Percentiles rank a stretch among this genome's conserved stretches.
Conservation (phyloP, 768 basidiomycete species). For the Pilatotrama ljubarskyi region DNA sequence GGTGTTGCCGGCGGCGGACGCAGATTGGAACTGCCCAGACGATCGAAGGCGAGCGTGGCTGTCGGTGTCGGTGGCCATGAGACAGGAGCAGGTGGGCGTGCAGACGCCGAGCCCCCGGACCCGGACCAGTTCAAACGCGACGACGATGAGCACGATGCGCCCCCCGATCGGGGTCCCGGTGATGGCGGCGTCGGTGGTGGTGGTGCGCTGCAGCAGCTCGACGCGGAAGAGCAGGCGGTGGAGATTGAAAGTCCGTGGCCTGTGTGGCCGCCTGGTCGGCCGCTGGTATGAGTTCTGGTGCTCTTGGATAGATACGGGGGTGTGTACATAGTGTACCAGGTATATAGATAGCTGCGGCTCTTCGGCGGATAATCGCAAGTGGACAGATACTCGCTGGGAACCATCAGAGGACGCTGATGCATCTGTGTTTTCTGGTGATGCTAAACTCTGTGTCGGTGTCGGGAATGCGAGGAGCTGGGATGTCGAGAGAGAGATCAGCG, state of each 20-base stretch:
- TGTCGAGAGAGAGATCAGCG: background rate
- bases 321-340: background rate
- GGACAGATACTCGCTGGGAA: background rate
- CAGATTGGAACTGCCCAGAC: background rate
- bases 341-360: background rate
- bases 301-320: background rate
- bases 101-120: background rate
- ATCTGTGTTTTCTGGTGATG: slow-evolving; percentile 5
- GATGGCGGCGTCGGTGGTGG: background rate
- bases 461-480: too few relatives aligned
- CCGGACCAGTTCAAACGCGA: background rate
- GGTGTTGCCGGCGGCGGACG: slow-evolving; percentile 5
- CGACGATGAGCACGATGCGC: background rate
- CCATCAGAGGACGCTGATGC: background rate
- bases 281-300: slow-evolving; percentile 3
- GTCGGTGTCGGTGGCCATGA: background rate
- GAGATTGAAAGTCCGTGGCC: background rate
- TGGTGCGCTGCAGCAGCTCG: background rate
- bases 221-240: too few relatives aligned
- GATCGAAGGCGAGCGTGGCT: background rate
- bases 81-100: background rate
- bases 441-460: too few relatives aligned
- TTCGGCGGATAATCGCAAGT: background rate
- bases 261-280: slow-evolving; percentile 8
- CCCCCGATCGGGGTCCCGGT: background rate